These are phyloP conservation scores for Acanthamoeba divionensis DNA, from an alignment of 208 protist species.

Conservation along the genomic window DNA sequence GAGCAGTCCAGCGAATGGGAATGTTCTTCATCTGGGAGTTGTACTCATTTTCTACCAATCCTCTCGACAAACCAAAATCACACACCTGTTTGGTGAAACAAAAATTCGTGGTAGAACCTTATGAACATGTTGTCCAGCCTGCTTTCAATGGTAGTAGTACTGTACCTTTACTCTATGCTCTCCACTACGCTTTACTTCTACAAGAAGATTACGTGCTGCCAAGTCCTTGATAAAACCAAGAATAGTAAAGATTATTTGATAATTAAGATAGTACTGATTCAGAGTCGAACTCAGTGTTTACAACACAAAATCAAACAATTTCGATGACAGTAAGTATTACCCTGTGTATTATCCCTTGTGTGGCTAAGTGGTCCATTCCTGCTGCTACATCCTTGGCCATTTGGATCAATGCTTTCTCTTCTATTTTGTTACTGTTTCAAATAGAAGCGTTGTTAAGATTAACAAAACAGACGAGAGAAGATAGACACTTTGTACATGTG, in stretches of 20 bases:
- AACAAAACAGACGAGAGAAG: too few relatives aligned
- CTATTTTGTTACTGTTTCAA: slow-evolving; percentile 6
- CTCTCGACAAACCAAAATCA: slow-evolving; percentile 37
- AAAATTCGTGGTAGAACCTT: neutral
- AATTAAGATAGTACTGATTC: too few relatives aligned
- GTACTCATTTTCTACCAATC: slow-evolving; percentile 28
- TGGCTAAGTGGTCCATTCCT: neutral
- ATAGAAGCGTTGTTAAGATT: neutral
- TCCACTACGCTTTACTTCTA: slow-evolving; percentile 16
- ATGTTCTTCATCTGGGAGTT: slow-evolving; percentile 36
- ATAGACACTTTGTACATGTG: slow-evolving; percentile 24
- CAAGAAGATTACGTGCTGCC: slow-evolving; percentile 12
- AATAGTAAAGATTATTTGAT: too few relatives aligned
- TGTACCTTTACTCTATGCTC: slow-evolving; percentile 35
- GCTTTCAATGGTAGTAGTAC: neutral
- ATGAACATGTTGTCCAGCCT: too few relatives aligned
- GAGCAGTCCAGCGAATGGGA: slow-evolving; percentile 18
- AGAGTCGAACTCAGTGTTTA: too few relatives aligned
- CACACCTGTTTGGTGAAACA: neutral
- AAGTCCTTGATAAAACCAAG: too few relatives aligned
- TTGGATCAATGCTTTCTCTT: neutral
- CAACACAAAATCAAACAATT: too few relatives aligned
- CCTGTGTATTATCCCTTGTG: slow-evolving; percentile 10
- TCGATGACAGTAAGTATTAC: too few relatives aligned
- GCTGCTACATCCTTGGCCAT: slow-evolving; percentile 18